Evolutionary conservation across 345 rosid genomes (phyloP).

Genomic region (Linum lewisii): DNA sequence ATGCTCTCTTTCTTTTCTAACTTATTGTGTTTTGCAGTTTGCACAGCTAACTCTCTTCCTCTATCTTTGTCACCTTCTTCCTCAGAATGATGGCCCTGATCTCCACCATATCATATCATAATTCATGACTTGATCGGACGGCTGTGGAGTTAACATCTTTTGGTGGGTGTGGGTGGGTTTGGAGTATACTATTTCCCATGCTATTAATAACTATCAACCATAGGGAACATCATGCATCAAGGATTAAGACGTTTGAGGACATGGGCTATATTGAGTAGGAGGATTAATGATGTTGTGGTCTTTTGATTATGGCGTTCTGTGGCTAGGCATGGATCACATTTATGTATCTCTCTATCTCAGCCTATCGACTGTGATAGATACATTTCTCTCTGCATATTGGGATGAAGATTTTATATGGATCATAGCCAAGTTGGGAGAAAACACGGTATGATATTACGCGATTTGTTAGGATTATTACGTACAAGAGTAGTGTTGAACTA

Average conservation of each 20-base stretch:
- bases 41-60: constrained; percentile 23
- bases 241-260: constrained; percentile 12
- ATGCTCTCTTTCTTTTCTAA: background rate
- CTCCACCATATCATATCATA: background rate
- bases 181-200: no score
- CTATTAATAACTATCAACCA: background rate
- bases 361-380: no score
- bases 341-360: no score
- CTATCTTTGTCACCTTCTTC: background rate
- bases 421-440: no score
- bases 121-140: constrained; percentile 17
- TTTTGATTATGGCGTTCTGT: constrained; percentile 1
- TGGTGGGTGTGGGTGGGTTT: no score
- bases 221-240: constrained; percentile 2
- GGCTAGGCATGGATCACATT: constrained; percentile 9
- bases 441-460: no score
- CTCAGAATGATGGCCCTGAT: background rate
- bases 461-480: no score
- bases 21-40: constrained; percentile 10
- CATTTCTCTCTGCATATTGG: no score
- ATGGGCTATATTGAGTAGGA: constrained; percentile 12
- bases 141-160: constrained; percentile 7
- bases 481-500: no score
- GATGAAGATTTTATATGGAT: no score
- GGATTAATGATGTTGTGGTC: no score